Conservation (phyloP, 768 basidiomycete genomes). For the Dioszegia hungarica region DNA sequence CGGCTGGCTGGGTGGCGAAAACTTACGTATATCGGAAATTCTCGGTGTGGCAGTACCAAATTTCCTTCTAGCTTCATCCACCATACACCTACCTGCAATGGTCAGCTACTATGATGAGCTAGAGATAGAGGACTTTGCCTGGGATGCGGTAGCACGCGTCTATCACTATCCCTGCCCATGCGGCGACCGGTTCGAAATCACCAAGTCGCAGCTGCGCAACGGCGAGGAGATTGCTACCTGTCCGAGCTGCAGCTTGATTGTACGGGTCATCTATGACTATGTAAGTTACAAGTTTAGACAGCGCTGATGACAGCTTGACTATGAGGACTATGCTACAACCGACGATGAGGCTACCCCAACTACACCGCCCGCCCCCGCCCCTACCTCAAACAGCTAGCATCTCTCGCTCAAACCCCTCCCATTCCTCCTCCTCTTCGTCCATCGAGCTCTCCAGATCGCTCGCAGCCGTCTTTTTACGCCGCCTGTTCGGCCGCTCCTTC, state of each 20-base stretch:
- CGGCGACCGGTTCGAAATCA: conserved; percentile 96
- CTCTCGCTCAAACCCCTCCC: conserved; percentile 12
- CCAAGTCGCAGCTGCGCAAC: conserved; percentile 71
- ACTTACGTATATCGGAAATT: too few relatives aligned
- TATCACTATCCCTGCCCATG: conserved; percentile 98
- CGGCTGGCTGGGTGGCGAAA: too few relatives aligned
- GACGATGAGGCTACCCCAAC: conserved; percentile 25
- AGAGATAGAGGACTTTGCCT: conserved; percentile 93
- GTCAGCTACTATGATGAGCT: conserved; percentile 74
- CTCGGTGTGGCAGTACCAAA: too few relatives aligned
- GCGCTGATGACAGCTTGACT: conserved; percentile 22
- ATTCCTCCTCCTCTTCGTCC: conserved; percentile 7
- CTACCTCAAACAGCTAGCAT: background rate
- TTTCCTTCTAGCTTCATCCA: too few relatives aligned
- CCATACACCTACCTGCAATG: too few relatives aligned
- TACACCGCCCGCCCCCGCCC: conserved; percentile 46
- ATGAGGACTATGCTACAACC: conserved; percentile 30
- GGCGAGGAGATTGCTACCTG: conserved; percentile 94
- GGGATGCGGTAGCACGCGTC: conserved; percentile 72
- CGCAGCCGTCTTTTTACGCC: background rate
- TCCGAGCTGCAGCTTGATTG: conserved; percentile 90
- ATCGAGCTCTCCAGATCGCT: background rate
- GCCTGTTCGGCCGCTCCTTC: background rate
- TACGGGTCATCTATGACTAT: conserved; percentile 89
- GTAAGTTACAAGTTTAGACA: conserved; percentile 55